Evolutionary conservation across 2,329 filamentous ascomycete genomes (phyloP), one percentile per base, ranked within the genome.

Genomic region (Berkeleyomyces basicola): DNA sequence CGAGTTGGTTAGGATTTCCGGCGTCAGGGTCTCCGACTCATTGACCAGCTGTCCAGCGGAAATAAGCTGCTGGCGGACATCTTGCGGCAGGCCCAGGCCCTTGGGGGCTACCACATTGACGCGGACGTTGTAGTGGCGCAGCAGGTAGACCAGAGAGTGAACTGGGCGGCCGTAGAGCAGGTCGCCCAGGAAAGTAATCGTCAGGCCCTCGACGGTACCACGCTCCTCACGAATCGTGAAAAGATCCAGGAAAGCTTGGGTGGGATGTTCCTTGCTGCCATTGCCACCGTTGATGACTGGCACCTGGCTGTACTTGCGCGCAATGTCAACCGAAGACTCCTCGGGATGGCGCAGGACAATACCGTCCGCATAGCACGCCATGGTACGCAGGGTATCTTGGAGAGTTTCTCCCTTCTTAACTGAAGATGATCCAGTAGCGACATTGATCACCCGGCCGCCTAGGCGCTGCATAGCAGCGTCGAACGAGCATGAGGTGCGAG

Each of bases 201-300:
- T 97, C 67, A 99, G 79, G 61, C 92, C 92, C 71, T 92, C 91
- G 63, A 97, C 92, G 0, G 91, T 96, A 67, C 93, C 93, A 7
- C 97, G 81, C 74, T 99, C 93, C 75, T 99, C 93, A 68, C 93
- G 89, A 71, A 99, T 99, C 62, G 93, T 97, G 79, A 96, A 99
- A 64, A 99, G 85, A 70, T 99, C 93, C 31, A 99, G 79, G 81
- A 99, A 93, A 0, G 93, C 93, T 75, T 99, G 93, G 0, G 93
- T 99, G 0, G 93, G 93, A 75, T 99, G 93, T 77, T 99, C 93
- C 69, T 89, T 85, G 75, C 87, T 90, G 67, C 93, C 93, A 72
- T 99, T 99, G 59, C 93, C 93, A 67, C 90, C 93, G 72, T 99
- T 99, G 79, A 99, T 92, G 70, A 99, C 85, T 1, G 93, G 93